Base-by-base conservation (phyloP, 176 grass and related monocot genomes). In the Cocos nucifera region DNA sequence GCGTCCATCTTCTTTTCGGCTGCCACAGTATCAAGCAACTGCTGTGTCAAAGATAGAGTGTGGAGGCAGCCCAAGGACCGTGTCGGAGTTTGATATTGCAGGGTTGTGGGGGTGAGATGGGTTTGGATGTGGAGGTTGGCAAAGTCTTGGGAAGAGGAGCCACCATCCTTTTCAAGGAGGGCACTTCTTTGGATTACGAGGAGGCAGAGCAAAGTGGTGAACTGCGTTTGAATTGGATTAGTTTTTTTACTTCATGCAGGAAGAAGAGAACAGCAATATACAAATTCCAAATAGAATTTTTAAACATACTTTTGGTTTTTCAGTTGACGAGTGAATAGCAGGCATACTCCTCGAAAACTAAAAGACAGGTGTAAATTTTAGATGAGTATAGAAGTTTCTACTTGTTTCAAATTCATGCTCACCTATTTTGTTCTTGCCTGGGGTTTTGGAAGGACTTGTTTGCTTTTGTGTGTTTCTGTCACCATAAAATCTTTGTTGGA, bases 1-100 rank as follows among this genome's bases (percentile, higher is more conserved):
- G 66, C 78, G 84, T 21, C 73, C 93, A 18, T 58, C 79, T 21
- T 21, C 93, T 50, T 98, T 98, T 78, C 81, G 81, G 53, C 83
- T 83, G 79, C 32, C 32, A 10, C 9, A 2, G 9, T 82, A 84
- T 14, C 29, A 82, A 51, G 56, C 72, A 15, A 20, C 63, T 35
- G 53, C 24, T 1, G 74, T 8, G 10, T 7, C 29, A 12, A 39
- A 10, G 32, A 21, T 21, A 39, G 32, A 10, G 32, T 10, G 10
- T 4, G 70, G 70, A 4, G 85, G 78, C 59, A 89, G 83, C 69
- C 74, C 86, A 30, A 75, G 77, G 8, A 83, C 80, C 8, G 80
- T 82, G 66, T 87, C 83, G 6, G 91, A 71, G 1, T 39, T 39
- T 39, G 32, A 39, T 39, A 39, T 10, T 39, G 67, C 49, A 0